Conservation (phyloP, 306 rosid species). For the Vigna reflexopilosa region DNA sequence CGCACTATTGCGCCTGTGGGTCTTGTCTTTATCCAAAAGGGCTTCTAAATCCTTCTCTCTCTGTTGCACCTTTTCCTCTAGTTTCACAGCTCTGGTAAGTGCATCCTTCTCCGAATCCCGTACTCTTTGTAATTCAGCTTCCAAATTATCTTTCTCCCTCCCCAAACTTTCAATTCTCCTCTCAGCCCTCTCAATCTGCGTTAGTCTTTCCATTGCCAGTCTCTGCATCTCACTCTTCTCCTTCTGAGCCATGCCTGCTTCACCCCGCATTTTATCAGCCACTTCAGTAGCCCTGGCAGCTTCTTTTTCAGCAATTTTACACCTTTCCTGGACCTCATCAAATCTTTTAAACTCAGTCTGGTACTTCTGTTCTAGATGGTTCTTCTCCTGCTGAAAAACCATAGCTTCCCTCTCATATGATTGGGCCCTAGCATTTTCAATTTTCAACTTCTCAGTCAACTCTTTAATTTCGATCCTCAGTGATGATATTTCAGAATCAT, state of each 20-base stretch:
- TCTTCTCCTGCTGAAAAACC: slow-evolving; percentile 78
- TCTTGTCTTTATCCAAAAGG: slow-evolving; percentile 74
- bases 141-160: slow-evolving; percentile 68
- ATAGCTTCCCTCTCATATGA: slow-evolving; percentile 78
- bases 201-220: slow-evolving; percentile 82
- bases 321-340: slow-evolving; percentile 84
- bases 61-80: slow-evolving; percentile 79
- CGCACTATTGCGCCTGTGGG: slow-evolving; percentile 71
- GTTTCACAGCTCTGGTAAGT: slow-evolving; percentile 55
- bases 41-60: slow-evolving; percentile 85
- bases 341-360: slow-evolving; percentile 75
- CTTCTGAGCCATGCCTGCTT: slow-evolving; percentile 72
- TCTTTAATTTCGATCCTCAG: slow-evolving; percentile 71
- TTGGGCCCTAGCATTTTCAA: slow-evolving; percentile 66
- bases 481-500: slow-evolving; percentile 69
- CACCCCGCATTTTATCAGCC: slow-evolving; percentile 83
- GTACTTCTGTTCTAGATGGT: slow-evolving; percentile 75
- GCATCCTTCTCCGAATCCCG: slow-evolving; percentile 74
- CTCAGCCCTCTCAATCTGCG: slow-evolving; percentile 82
- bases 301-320: slow-evolving; percentile 76
- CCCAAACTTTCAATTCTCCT: slow-evolving; percentile 75
- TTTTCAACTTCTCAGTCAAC: slow-evolving; percentile 67
- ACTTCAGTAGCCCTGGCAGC: slow-evolving; percentile 82
- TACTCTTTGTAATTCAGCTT: slow-evolving; percentile 57
- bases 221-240: slow-evolving; percentile 89